phyloP scores from a whole-genome alignment of 2,329 filamentous ascomycete species.

The Paracoccidioides brasiliensis region DNA sequence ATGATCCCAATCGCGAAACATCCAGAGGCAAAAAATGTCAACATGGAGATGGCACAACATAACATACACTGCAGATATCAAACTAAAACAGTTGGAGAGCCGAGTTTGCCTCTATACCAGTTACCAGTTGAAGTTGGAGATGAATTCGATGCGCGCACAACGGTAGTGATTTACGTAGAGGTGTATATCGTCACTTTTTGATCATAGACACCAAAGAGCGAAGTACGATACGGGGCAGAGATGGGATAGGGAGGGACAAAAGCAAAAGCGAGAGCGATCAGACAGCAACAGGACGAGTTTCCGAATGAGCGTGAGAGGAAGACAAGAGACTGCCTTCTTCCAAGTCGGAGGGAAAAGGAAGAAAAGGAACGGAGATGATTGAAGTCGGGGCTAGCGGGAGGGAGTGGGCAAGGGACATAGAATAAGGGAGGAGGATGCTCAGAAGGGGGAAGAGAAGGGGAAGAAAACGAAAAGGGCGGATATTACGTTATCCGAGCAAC shows the following conservation, averaged over 20 bases:
- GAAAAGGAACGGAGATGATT: slow-evolving; percentile 9
- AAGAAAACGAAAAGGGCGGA: slow-evolving; percentile 7
- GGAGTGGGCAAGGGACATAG: neutral
- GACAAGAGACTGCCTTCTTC: slow-evolving; percentile 25
- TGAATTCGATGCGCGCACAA: neutral
- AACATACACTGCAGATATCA: neutral
- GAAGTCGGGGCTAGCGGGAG: too few relatives aligned
- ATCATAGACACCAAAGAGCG: neutral
- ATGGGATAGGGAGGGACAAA: neutral
- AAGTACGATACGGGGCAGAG: neutral
- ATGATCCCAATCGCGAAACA: neutral
- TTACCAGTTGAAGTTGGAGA: neutral
- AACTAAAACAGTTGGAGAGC: neutral
- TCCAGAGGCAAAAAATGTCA: neutral
- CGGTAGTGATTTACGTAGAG: too few relatives aligned
- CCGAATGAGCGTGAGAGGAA: slow-evolving; percentile 29
- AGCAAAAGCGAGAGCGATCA: neutral
- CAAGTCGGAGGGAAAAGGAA: slow-evolving; percentile 29
- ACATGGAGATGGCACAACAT: neutral
- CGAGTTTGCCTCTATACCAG: neutral
- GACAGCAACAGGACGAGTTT: slow-evolving; percentile 10
- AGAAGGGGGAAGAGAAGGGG: slow-evolving; percentile 11
- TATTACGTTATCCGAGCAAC: too few relatives aligned
- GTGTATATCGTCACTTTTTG: neutral
- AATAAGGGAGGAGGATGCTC: slow-evolving; percentile 7